Base-by-base conservation (phyloP, 1,284 basidiomycete genomes). In the Inonotus obliquus region DNA sequence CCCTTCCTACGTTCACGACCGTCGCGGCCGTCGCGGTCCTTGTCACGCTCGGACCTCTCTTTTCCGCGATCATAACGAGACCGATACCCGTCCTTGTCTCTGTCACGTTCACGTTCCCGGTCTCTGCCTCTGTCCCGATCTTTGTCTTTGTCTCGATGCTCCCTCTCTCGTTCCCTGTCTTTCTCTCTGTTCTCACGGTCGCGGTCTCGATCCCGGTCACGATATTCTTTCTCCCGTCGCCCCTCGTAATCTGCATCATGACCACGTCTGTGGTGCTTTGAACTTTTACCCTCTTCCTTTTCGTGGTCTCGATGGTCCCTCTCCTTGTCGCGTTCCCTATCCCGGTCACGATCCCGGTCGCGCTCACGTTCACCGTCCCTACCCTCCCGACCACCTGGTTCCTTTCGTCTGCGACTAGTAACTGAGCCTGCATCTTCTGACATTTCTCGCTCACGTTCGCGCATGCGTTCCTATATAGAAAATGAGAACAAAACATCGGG, bases 371-470 rank as follows among this genome's bases (percentile, higher is more conserved):
- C 77, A 5, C 69, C 66, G n/a, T 72, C 75, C 25, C 68, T 66
- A 19, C 57, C 29, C 11, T 68, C 67, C 29, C 87, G 82, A 35
- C 80, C 79, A 32, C 70, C 60, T 19, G 87, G 87, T 65, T 92
- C 89, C 70, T 91, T 90, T 63, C 89, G 82, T 67, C 81, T 86
- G 58, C 90, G 79, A 66, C 88, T 89, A 0, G 87, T 88, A 0
- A 85, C 84, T 0, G 89, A 91, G 1, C 78, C 87, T 1, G 89
- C 90, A 66, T 92, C 88, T 65, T 92, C 91, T 4, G 89, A 92
- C 9, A 73, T 80, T 54, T 84, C 87, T 29, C 77, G 73, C 67
- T 94, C 92, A 49, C 88, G 81, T 67, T 94, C 92, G 49, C 88
- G 81, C 57, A 88, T 72, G 58, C 89, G 87, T 71, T 94, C 92